A percentile compares a stretch with the other conserved stretches of the same genome.
phyloP scores from a whole-genome alignment of 441 rosid genomes.

The Erysimum cheiri region DNA sequence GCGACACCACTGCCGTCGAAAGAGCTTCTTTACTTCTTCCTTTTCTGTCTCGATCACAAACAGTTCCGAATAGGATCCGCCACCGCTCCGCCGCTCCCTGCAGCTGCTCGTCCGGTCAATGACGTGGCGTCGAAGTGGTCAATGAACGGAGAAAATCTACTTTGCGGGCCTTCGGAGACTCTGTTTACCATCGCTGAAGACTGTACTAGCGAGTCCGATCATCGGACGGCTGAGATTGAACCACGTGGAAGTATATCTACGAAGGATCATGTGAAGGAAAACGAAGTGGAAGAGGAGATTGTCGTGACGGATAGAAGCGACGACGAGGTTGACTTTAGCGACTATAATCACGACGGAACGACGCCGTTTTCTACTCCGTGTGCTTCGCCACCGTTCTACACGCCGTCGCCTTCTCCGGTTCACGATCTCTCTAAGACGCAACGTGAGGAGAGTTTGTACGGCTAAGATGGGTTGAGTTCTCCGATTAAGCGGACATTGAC shows the following conservation, averaged over 20 bases:
- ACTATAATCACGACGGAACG: slow-evolving; percentile 37
- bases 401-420: slow-evolving; percentile 75
- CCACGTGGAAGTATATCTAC: slow-evolving; percentile 27
- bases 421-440: slow-evolving; percentile 27
- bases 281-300: slow-evolving; percentile 9
- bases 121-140: slow-evolving; percentile 38
- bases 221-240: slow-evolving; percentile 32
- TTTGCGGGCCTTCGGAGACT: slow-evolving; percentile 61
- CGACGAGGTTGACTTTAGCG: slow-evolving; percentile 21
- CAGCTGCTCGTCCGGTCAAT: slow-evolving; percentile 18
- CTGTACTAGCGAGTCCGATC: slow-evolving; percentile 51
- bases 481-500: slow-evolving; percentile 17
- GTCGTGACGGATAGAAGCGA: slow-evolving; percentile 20
- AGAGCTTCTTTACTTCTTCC: slow-evolving; percentile 77
- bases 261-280: slow-evolving; percentile 35
- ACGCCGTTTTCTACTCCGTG: slow-evolving; percentile 80
- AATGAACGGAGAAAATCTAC: slow-evolving; percentile 15
- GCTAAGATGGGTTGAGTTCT: slow-evolving; percentile 18
- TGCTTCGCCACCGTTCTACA: slow-evolving; percentile 68
- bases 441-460: neutral
- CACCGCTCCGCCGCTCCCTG: slow-evolving; percentile 39
- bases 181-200: slow-evolving; percentile 80
- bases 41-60: slow-evolving; percentile 55
- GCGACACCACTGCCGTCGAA: slow-evolving; percentile 53
- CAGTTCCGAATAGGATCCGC: slow-evolving; percentile 64